A percentile compares a stretch with the other conserved stretches of the same genome.
Evolutionary conservation across 2,329 filamentous ascomycete genomes (phyloP).

Genomic region (Davidsoniella australis): DNA sequence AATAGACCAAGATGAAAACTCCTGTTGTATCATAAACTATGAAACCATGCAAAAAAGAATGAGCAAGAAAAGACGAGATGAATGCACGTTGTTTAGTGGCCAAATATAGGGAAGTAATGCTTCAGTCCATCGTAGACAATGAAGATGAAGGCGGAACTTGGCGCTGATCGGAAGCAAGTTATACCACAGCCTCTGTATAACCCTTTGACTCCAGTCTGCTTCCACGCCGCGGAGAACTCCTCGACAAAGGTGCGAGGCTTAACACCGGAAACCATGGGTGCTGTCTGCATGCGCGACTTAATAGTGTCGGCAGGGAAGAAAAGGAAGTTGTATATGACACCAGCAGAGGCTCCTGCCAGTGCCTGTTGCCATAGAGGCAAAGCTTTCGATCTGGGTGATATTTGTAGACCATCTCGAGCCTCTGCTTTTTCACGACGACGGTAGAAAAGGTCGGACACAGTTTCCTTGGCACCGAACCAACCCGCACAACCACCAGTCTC

Average conservation of each 20-base stretch:
- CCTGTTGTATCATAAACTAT: neutral
- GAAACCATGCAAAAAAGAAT: slow-evolving; percentile 14
- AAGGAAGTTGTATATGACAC: slow-evolving; percentile 88
- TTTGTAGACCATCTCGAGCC: slow-evolving; percentile 25
- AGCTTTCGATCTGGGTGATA: slow-evolving; percentile 40
- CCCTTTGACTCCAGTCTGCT: slow-evolving; percentile 62
- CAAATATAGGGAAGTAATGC: slow-evolving; percentile 39
- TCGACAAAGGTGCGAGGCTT: slow-evolving; percentile 50
- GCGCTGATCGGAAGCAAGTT: slow-evolving; percentile 71
- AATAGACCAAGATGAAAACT: slow-evolving; percentile 5
- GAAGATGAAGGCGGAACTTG: slow-evolving; percentile 96
- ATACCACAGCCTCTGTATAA: slow-evolving; percentile 92
- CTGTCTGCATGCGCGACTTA: slow-evolving; percentile 93
- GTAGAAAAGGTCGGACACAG: slow-evolving; percentile 54
- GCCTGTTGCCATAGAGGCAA: slow-evolving; percentile 78
- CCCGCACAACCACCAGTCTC: slow-evolving; percentile 86
- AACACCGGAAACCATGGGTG: slow-evolving; percentile 42
- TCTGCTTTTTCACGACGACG: slow-evolving; percentile 31
- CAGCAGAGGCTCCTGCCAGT: slow-evolving; percentile 68
- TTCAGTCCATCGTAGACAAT: slow-evolving; percentile 84
- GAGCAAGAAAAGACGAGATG: slow-evolving; percentile 15
- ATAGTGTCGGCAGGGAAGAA: slow-evolving; percentile 97
- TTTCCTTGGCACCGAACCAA: slow-evolving; percentile 90
- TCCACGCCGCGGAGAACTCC: slow-evolving; percentile 62
- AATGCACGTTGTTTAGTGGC: slow-evolving; percentile 10